Base-by-base conservation (phyloP, 164 flowering plant species). In the Aristolochia fimbriata region DNA sequence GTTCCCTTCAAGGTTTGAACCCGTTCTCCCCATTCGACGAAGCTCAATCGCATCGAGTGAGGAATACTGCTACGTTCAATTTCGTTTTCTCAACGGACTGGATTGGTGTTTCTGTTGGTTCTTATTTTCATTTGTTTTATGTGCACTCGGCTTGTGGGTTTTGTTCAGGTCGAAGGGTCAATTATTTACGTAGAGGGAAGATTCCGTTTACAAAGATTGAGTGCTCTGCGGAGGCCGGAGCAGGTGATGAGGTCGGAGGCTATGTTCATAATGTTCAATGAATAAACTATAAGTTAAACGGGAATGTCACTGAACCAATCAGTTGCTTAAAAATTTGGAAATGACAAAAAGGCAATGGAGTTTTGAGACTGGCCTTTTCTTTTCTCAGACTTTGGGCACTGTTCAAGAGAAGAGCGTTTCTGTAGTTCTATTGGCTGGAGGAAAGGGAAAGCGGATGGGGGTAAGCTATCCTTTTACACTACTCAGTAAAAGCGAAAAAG, bases 381-480 rank as follows among this genome's bases (percentile, higher is more conserved):
- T 12, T 55, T 47, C 9, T 12, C 48, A 65, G 62, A 21, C 3
- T 65, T 51, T 49, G 14, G 24, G 31, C 43, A n/a, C 15, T 25
- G 65, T 62, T 24, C 43, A 74, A 64, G 85, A 82, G 57, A 81
- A 68, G 57, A 86, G 92, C 33, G 97, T 88, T 4, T 93, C 99
- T 0, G 95, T 93, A 23, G 74, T 93, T 75, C 92, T 93, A 55
- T 78, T 93, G 69, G 97, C 97, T 15, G 99, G 97, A 51, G 99
- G 96, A 23, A 74, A 79, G 73, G 99, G 99, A 19, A 93, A 82
- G 67, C 82, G 99, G 69, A 90, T 93, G 96, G 97, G 95, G 37
- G 97, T 90, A 27, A 22, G 56, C 27, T 52, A 7, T 10, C 23
- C 21, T 13, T 52, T 23, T 52, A 37, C 12, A 3, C 43, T 37